Evolutionary conservation across 106 monocot species (phyloP).

Genomic region (Dioscorea zingiberensis): DNA sequence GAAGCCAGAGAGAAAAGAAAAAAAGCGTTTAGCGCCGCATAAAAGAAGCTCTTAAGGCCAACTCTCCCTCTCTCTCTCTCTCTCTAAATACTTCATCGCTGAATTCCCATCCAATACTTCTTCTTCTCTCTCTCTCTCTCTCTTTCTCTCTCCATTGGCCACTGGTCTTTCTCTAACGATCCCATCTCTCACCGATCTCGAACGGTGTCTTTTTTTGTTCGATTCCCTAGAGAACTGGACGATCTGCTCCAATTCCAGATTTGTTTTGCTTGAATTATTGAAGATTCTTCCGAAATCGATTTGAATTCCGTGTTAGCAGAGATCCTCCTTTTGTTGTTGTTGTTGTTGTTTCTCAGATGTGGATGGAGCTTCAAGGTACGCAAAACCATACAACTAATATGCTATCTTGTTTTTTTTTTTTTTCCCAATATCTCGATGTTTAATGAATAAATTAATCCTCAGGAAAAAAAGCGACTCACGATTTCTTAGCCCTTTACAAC

Average conservation of each 20-base stretch:
- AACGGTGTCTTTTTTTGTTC: no score
- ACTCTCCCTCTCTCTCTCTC: not conserved
- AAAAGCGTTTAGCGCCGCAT: slow-evolving; percentile 3
- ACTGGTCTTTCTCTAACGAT: no score
- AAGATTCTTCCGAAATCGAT: not conserved
- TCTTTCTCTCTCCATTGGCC: not conserved
- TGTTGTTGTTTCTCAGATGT: slow-evolving; percentile 3
- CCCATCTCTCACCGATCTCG: not conserved
- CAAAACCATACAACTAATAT: not conserved
- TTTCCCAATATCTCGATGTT: not conserved
- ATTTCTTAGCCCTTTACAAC: slow-evolving; percentile 68
- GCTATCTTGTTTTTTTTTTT: not conserved
- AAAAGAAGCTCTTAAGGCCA: not conserved
- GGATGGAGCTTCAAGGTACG: slow-evolving; percentile 33
- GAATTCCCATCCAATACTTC: not conserved
- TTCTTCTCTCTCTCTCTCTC: not conserved
- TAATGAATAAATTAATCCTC: not conserved
- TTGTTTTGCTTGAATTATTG: not conserved
- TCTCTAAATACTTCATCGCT: not conserved
- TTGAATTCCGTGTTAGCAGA: no score
- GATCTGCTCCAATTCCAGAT: no score
- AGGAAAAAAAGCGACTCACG: slow-evolving; percentile 65
- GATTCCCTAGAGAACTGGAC: no score
- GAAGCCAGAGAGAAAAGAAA: slow-evolving; percentile 3
- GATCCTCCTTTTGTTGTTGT: no score